Base-by-base conservation (phyloP, 1,284 basidiomycete species). In the Amylostereum chailletii region DNA sequence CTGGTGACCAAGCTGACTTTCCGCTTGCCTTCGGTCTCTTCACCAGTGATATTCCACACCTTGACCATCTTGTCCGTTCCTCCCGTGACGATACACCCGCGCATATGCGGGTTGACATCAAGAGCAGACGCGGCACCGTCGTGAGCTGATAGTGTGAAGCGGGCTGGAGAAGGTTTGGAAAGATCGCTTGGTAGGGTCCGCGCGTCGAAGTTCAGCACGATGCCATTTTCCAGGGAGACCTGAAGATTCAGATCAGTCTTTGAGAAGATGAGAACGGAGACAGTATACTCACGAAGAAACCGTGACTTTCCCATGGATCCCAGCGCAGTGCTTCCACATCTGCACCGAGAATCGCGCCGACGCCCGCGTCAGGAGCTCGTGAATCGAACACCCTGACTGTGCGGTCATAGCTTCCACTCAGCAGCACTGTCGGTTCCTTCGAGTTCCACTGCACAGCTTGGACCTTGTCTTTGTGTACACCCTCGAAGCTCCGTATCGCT, bases 361-460 rank as follows among this genome's bases (percentile, higher is more conserved):
- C 83, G 41, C 89, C 87, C 3, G 77, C 71, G 46, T 84, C 83
- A 0, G 90, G 90, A 1, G 91, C 81, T 49, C 95, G 75, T 6
- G 90, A 85, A 68, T 99, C 96, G 67, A 96, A 98, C 27, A 92
- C 87, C 50, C 91, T 76, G 31, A 98, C 89, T 0, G 91, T 94
- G 45, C 93, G 81, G 70, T 99, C 96, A 62, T 91, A 98, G 54
- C 90, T 89, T 11, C 94, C 96, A 2, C 90, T 95, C 52, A 99
- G 70, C 37, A 99, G 71, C 36, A 95, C 90, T 8, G 86, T 89
- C 31, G 94, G 90, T 48, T 93, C 87, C 50, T 79, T 77, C 37
- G 79, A 76, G 65, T 96, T 96, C 96, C 96, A 99, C 62, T 95
- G 88, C 2, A 99, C 92, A 3, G 88, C 84, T 68, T 98, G 94